A percentile compares a stretch with the other conserved stretches of the same genome.
Evolutionary conservation across 1,139 yeast genomes (phyloP).

Genomic region (Schwanniomyces etchellsii): DNA sequence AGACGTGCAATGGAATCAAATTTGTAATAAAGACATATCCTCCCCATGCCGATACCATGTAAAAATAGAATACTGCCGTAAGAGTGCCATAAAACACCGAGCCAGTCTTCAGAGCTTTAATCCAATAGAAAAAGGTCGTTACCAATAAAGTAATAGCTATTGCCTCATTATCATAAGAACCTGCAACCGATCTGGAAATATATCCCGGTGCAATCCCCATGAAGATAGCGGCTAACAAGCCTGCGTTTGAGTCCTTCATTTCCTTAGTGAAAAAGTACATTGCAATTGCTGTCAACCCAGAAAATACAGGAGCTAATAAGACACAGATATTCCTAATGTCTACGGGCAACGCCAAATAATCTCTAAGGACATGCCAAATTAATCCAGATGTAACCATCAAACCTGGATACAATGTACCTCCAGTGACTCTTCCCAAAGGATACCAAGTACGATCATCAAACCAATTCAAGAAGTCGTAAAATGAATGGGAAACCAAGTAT

Average conservation of each 20-base stretch:
- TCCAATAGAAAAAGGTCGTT: conserved; percentile 96
- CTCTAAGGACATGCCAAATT: conserved; percentile 70
- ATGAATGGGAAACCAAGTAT: conserved; percentile 77
- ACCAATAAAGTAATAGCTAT: conserved; percentile 93
- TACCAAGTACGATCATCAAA: conserved; percentile 99
- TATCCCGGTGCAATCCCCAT: conserved; percentile 99
- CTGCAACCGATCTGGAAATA: conserved; percentile 97
- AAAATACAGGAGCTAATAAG: conserved; percentile 91
- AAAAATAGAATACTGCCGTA: conserved; percentile 87
- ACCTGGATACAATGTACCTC: conserved; percentile 98
- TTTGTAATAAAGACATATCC: conserved; percentile 98
- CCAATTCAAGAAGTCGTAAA: conserved; percentile 93
- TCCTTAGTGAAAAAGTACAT: conserved; percentile 89
- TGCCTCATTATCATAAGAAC: conserved; percentile 98
- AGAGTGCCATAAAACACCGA: conserved; percentile 79
- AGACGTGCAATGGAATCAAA: conserved; percentile 92
- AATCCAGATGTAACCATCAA: conserved; percentile 95
- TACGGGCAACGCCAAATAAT: conserved; percentile 68
- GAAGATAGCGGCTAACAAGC: conserved; percentile 85
- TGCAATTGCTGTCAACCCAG: conserved; percentile 87
- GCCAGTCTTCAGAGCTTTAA: conserved; percentile 87
- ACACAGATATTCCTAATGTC: conserved; percentile 97
- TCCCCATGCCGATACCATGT: conserved; percentile 99
- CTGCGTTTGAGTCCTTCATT: conserved; percentile 87
- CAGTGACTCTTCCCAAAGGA: conserved; percentile 97